Evolutionary conservation across 805 yeast species (phyloP).

Genomic region (Pichia membranifaciens): DNA sequence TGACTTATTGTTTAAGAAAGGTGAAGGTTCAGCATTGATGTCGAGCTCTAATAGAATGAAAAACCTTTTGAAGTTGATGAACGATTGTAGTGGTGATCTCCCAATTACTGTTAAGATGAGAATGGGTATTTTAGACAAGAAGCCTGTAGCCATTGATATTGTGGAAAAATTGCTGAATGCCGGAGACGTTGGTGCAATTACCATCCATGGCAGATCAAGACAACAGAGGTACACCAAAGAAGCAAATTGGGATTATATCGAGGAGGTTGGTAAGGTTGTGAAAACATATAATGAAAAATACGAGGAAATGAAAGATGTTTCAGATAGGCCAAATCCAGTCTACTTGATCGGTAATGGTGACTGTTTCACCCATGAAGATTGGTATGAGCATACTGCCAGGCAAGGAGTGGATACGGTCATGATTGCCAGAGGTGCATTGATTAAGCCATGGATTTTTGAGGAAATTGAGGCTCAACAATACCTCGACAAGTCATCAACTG

Average conservation of each 20-base stretch:
- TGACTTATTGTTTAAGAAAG: conserved; percentile 86
- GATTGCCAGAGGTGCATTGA: conserved; percentile 97
- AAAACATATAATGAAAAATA: conserved; percentile 51
- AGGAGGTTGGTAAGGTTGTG: conserved; percentile 64
- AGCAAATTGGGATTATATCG: conserved; percentile 91
- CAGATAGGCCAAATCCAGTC: conserved; percentile 51
- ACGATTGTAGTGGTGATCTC: conserved; percentile 77
- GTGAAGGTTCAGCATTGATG: conserved; percentile 91
- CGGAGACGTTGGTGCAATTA: conserved; percentile 82
- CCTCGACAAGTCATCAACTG: conserved; percentile 84
- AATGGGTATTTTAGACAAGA: conserved; percentile 80
- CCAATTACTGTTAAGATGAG: conserved; percentile 91
- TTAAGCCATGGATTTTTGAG: conserved; percentile 98
- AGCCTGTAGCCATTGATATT: conserved; percentile 80
- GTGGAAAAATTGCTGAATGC: conserved; percentile 55
- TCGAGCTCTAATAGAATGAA: conserved; percentile 81
- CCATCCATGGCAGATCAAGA: conserved; percentile 93
- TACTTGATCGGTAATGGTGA: conserved; percentile 96
- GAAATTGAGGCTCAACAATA: conserved; percentile 87
- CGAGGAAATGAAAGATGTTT: conserved; percentile 52
- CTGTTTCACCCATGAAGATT: conserved; percentile 78
- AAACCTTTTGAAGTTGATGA: conserved; percentile 82
- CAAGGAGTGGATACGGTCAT: conserved; percentile 84
- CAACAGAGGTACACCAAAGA: conserved; percentile 89
- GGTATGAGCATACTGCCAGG: conserved; percentile 64